Base-by-base conservation (phyloP, 495 filamentous ascomycete genomes). In the Articulospora tetracladia region DNA sequence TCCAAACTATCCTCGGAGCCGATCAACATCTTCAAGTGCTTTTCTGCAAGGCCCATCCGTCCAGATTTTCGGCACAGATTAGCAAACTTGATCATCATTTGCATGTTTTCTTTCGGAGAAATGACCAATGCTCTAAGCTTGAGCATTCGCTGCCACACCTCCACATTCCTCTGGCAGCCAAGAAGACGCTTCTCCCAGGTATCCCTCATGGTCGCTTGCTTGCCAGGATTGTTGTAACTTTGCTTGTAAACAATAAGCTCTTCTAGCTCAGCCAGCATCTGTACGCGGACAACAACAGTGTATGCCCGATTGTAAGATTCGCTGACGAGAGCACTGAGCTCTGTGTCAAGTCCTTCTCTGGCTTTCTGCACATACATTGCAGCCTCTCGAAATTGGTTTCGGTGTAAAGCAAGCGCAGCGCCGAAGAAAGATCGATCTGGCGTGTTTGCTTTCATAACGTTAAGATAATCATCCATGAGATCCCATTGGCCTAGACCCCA, bases 81-180 rank as follows among this genome's bases (percentile, higher is more conserved):
- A 60, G 95, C 90, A 67, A 97, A 98, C 69, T 99, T 99, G 76
- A 98, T 97, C 81, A 90, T 96, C 92, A 98, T 98, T 67, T 94
- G 89, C 79, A 95, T 89, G 64, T 98, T 96, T 69, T 99, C 93
- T 27, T 82, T 85, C 3, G 94, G 92, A 12, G 82, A 83, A 53
- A 97, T 93, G 51, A 99, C 94, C 48, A 99, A 83, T 17, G 90
- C 90, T 60, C 95, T 83, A 36, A 98, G 90, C 70, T 97, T 95
- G 24, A 99, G 84, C 91, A 96, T 98, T 44, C 95, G 82, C 69
- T 97, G 92, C 94, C 94, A 99, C 8, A 97, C 92, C 66, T 99
- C 94, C 22, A 96, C 93, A 65, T 98, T 98, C 41, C 93, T 87
- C 71, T 98, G 93, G 64, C 94, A 97, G 22, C 94, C 94, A 62